phyloP scores from a whole-genome alignment of 805 yeast species.

The Hanseniaspora opuntiae region DNA sequence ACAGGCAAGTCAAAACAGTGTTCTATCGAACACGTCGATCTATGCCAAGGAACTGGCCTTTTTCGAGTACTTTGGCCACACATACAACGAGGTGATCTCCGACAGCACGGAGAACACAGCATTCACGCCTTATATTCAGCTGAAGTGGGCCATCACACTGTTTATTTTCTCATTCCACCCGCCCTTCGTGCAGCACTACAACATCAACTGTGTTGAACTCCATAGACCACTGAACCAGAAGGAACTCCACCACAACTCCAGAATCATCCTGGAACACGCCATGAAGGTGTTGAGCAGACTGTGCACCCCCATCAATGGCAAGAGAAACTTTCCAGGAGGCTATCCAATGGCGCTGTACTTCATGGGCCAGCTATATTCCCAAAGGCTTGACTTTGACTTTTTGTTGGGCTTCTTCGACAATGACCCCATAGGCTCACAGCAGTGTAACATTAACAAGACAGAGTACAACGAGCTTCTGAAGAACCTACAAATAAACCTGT shows the following conservation, averaged over 20 bases:
- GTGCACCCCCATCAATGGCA: slow-evolving; percentile 20
- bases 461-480: slow-evolving; percentile 4
- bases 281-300: slow-evolving; percentile 47
- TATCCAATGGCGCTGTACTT: slow-evolving; percentile 43
- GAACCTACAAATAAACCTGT: slow-evolving; percentile 14
- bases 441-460: not conserved
- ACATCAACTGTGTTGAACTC: slow-evolving; percentile 35
- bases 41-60: slow-evolving; percentile 9
- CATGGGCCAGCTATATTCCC: slow-evolving; percentile 50
- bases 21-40: not conserved
- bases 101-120: slow-evolving; percentile 18
- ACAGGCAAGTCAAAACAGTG: slow-evolving; percentile 3
- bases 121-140: slow-evolving; percentile 41
- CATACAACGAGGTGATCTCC: slow-evolving; percentile 18
- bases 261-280: slow-evolving; percentile 43
- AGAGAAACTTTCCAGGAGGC: slow-evolving; percentile 21
- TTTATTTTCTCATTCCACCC: slow-evolving; percentile 34
- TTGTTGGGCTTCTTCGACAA: slow-evolving; percentile 6
- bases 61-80: slow-evolving; percentile 18
- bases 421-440: slow-evolving; percentile 11
- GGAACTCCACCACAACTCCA: slow-evolving; percentile 38
- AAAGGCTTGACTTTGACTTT: slow-evolving; percentile 32
- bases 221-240: slow-evolving; percentile 29
- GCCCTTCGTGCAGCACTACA: slow-evolving; percentile 31
- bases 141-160: slow-evolving; percentile 48